Evolutionary conservation across 2,329 filamentous ascomycete species (phyloP), one percentile per base, ranked within the genome.

Genomic region (Trichoderma hamatum): DNA sequence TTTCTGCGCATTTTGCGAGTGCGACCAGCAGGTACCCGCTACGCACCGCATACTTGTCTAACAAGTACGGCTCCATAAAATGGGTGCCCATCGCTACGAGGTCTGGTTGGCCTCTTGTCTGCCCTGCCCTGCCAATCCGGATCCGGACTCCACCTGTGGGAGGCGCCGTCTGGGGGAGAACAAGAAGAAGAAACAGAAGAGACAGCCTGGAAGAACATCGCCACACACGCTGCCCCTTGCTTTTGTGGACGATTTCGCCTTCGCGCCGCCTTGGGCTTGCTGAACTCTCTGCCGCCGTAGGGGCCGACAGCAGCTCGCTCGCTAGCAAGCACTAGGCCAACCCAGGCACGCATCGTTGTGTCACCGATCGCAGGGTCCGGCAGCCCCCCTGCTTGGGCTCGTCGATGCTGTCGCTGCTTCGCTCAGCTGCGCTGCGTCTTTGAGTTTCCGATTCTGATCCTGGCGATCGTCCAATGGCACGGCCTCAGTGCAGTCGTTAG

Each of bases 131-230:
- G 68, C 70, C 70, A 72, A 68, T 68, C 73, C 77, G 76, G 76
- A 79, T 79, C 76, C 76, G 76, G 77, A 77, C 75, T 75, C 77
- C 76, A 77, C 76, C 16, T 72, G 72, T 30, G 65, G 74, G 73
- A 75, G 49, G 46, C 59, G 55, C 60, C 60, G 52, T 74, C 74
- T 74, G 74, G 75, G 75, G 74, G 72, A 63, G 60, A 43, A 30
- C 30, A 39, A 64, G 71, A 72, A 75, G 71, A 72, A 76, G 74
- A 76, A 74, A 19, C 36, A 43, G 39, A 34, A 65, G 46, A 28
- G 55, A 51, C 19, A 30, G 58, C 28, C 72, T 74, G 76, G 74
- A 79, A 75, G 16, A 34, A 34, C 73, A 76, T 78, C 74, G 71
- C 60, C 67, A 69, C 67, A 66, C 32, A 68, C 70, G 70, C 70